Evolutionary conservation across 495 filamentous ascomycete species (phyloP).

Genomic region (Cercophora samala): DNA sequence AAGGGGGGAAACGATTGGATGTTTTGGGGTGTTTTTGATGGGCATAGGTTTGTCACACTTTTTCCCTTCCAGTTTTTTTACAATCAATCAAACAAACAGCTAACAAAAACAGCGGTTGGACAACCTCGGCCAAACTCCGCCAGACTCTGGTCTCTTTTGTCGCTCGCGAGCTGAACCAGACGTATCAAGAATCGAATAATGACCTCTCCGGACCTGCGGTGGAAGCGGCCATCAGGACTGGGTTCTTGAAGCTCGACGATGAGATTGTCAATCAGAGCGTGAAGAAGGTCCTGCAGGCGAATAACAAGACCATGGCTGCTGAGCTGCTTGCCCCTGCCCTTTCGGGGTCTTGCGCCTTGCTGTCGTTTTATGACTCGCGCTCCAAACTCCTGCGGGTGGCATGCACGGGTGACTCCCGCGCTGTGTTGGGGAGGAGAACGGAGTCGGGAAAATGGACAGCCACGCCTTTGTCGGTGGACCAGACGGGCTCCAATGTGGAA

Average conservation of each 20-base stretch:
- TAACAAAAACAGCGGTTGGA: constrained; percentile 74
- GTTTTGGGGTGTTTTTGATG: constrained; percentile 99
- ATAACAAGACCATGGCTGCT: constrained; percentile 80
- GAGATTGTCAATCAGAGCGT: constrained; percentile 91
- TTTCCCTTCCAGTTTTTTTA: not conserved
- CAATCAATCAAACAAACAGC: constrained; percentile 1
- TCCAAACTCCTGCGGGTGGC: constrained; percentile 83
- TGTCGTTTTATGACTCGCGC: constrained; percentile 91
- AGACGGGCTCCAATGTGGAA: constrained; percentile 80
- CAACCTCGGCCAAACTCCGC: constrained; percentile 92
- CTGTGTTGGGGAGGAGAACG: constrained; percentile 79
- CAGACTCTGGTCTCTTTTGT: constrained; percentile 89
- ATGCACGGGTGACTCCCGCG: constrained; percentile 90
- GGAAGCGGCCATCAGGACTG: constrained; percentile 87
- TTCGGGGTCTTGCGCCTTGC: constrained; percentile 90
- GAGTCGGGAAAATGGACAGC: constrained; percentile 88
- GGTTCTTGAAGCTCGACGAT: constrained; percentile 82
- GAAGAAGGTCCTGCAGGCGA: constrained; percentile 79
- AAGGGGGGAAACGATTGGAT: constrained; percentile 81
- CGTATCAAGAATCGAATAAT: constrained; percentile 73
- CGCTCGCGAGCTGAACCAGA: constrained; percentile 87
- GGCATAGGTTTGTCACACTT: constrained; percentile 69
- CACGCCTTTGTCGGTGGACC: constrained; percentile 82
- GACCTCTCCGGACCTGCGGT: constrained; percentile 65
- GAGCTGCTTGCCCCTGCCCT: constrained; percentile 89